These are phyloP conservation scores for Geosmithia morbida DNA, from an alignment of 2,329 filamentous ascomycete species.

Conservation along the genomic window DNA sequence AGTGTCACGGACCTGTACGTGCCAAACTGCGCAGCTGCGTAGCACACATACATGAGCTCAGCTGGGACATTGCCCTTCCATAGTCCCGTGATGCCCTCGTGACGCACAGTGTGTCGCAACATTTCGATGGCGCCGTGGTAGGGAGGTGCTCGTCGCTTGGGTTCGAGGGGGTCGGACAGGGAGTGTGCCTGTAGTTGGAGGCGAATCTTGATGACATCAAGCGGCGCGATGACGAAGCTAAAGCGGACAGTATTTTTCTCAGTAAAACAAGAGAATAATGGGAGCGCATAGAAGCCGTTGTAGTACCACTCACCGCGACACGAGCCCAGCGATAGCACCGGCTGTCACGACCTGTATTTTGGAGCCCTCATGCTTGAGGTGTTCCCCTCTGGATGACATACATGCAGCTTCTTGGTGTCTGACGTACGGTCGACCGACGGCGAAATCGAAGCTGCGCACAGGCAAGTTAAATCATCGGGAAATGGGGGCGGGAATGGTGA, in stretches of 20 bases:
- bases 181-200: conserved; percentile 87
- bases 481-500: too few relatives aligned
- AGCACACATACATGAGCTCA: conserved; percentile 85
- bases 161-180: conserved; percentile 56
- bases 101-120: conserved; percentile 56
- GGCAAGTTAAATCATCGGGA: background rate
- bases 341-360: conserved; percentile 40
- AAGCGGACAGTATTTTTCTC: background rate
- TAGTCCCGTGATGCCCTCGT: conserved; percentile 74
- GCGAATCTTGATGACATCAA: conserved; percentile 96
- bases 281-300: conserved; percentile 8
- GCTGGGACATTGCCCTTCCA: conserved; percentile 99
- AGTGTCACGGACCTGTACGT: conserved; percentile 66
- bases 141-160: conserved; percentile 32
- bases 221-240: conserved; percentile 84
- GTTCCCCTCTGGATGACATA: conserved; percentile 22
- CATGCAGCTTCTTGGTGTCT: conserved; percentile 4
- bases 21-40: conserved; percentile 80
- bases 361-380: conserved; percentile 48
- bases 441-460: background rate
- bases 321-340: conserved; percentile 58
- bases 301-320: conserved; percentile 50
- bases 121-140: conserved; percentile 71
- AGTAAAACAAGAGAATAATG: background rate
- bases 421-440: background rate